Percentiles rank a stretch among this genome's conserved stretches.
Conservation (phyloP, 225 moss, liverwort and hornwort species). For the Physcomitrellopsis africana region DNA sequence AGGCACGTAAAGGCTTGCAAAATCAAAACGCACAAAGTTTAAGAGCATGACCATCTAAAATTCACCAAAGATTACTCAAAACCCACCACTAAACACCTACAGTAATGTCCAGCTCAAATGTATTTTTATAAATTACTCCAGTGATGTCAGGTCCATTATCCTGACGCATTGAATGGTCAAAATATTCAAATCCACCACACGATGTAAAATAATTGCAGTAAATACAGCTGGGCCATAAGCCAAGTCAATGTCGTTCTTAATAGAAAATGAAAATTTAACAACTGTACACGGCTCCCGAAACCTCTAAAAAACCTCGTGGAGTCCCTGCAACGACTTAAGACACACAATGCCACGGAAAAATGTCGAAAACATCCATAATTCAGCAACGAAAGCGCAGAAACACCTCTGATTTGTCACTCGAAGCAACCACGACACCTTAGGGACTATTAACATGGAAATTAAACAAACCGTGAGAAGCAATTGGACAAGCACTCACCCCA, state of each 20-base stretch:
- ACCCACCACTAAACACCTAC: neutral
- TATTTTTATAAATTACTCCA: neutral
- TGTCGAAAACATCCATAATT: too few species aligned
- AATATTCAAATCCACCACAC: neutral
- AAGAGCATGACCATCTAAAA: neutral
- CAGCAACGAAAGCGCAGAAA: neutral
- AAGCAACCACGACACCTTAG: neutral
- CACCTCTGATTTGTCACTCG: neutral
- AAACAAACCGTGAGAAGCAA: neutral
- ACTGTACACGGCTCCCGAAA: neutral
- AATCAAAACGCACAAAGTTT: neutral
- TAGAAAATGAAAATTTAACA: too few species aligned
- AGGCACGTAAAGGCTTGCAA: slow-evolving; percentile 10
- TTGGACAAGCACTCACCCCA: slow-evolving; percentile 7
- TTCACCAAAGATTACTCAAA: neutral
- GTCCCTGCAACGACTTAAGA: slow-evolving; percentile 4
- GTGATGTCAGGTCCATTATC: neutral
- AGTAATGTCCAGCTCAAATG: neutral
- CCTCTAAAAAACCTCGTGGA: slow-evolving; percentile 1
- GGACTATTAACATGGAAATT: neutral
- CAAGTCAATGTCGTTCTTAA: neutral
- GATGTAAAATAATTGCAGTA: neutral
- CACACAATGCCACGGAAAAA: too few species aligned
- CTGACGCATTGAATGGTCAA: neutral
- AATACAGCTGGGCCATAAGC: neutral